Percentiles rank a stretch among this genome's conserved stretches.
phyloP scores from a whole-genome alignment of 2,329 filamentous ascomycete genomes.

The Dothidotthia symphoricarpi region DNA sequence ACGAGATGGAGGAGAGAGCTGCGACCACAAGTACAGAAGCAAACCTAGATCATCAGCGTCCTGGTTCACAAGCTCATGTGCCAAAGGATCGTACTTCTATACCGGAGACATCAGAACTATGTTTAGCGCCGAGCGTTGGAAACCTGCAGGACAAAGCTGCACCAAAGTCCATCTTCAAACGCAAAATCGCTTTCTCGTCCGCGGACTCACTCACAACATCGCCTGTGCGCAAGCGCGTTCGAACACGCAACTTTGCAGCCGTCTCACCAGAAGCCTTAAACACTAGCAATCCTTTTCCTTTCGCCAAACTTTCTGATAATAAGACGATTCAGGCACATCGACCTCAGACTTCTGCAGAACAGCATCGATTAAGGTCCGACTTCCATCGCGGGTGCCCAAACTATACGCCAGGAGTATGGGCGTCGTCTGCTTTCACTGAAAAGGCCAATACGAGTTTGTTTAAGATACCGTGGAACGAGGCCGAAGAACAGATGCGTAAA shows the following conservation, averaged over 20 bases:
- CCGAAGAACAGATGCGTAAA: background rate
- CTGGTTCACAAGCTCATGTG: too few species aligned
- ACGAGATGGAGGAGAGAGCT: background rate
- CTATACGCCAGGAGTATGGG: slow-evolving; percentile 12
- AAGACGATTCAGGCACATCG: slow-evolving; percentile 3
- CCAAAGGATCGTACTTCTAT: too few species aligned
- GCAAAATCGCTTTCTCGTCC: slow-evolving; percentile 1
- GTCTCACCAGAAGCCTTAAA: slow-evolving; percentile 10
- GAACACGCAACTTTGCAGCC: slow-evolving; percentile 5
- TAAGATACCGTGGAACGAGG: background rate
- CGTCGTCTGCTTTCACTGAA: slow-evolving; percentile 3
- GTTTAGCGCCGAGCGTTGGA: too few species aligned
- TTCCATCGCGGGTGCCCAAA: background rate
- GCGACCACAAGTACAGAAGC: background rate
- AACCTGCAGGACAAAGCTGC: background rate
- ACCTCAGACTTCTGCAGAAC: slow-evolving; percentile 4
- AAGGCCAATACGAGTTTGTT: slow-evolving; percentile 14
- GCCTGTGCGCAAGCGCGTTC: slow-evolving; percentile 9
- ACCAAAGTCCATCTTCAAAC: slow-evolving; percentile 10
- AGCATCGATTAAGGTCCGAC: slow-evolving; percentile 1
- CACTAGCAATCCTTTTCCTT: slow-evolving; percentile 6
- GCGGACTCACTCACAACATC: background rate
- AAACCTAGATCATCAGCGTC: background rate
- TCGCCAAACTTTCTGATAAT: slow-evolving; percentile 2
- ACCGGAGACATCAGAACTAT: too few species aligned